Base-by-base conservation (phyloP, 306 rosid genomes). In the Medicago arabica region DNA sequence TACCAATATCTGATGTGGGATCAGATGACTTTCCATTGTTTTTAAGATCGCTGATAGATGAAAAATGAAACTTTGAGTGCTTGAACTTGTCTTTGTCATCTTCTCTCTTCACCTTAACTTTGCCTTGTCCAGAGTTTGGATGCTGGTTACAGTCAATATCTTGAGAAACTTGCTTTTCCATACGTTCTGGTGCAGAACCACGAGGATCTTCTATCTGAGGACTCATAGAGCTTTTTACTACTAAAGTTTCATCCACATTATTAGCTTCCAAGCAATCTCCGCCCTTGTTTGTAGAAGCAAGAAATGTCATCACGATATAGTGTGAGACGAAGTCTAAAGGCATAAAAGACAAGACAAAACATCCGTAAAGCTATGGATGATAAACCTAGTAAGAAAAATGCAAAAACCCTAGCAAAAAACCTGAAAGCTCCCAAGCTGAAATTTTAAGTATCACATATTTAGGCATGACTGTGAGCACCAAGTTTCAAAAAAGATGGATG, bases 241-340 rank as follows among this genome's bases (percentile, higher is more conserved):
- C 88, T 47, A 73, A 58, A 63, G 77, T 68, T 59, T 68, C 83
- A 63, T 81, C 83, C 16, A 71, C 75, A 63, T 55, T 69, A 39
- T 63, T 77, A 69, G 78, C 75, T 16, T 54, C 85, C 78, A 64
- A 72, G 81, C 76, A 73, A 73, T 77, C 87, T 83, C 82, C 86
- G 51, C 76, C 85, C 99, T 92, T 87, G 75, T 72, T 80, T 62
- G 63, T 83, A 79, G 55, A 77, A 77, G 84, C 81, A 80, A 76
- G 67, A 89, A 55, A 79, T 76, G 74, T 88, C 84, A 78, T 82
- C 80, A 81, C 57, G 68, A 75, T 40, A 60, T 63, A 44, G 57
- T 76, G 67, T 40, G 62, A 67, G 69, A 59, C 63, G 50, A 79
- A 76, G 64, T 67, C 76, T 74, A 59, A 79, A 74, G 75, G 63